Evolutionary conservation across 495 filamentous ascomycete genomes (phyloP).

Genomic region (Penicillium robsamsonii): DNA sequence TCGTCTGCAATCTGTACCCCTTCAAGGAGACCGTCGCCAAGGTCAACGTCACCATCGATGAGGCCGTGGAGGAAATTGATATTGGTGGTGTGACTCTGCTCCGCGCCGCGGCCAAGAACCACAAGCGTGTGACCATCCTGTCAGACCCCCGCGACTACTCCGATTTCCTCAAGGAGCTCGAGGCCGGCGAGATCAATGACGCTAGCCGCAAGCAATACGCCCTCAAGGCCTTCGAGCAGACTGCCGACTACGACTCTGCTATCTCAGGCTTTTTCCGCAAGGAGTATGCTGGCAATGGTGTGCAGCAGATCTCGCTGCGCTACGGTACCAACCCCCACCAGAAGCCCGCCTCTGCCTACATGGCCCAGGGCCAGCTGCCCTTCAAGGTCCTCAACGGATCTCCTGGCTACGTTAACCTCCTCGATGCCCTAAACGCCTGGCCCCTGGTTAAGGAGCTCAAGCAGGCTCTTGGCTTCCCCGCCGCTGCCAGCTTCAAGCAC

Average conservation of each 20-base stretch:
- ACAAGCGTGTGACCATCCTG: conserved; percentile 88
- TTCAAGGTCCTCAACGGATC: conserved; percentile 94
- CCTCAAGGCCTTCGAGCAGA: conserved; percentile 96
- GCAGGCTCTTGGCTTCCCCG: conserved; percentile 79
- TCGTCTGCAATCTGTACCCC: conserved; percentile 97
- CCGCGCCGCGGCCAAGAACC: conserved; percentile 96
- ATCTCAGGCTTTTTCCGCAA: conserved; percentile 98
- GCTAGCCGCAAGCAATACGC: conserved; percentile 81
- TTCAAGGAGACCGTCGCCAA: conserved; percentile 98
- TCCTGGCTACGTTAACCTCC: conserved; percentile 94
- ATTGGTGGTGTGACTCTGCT: conserved; percentile 97
- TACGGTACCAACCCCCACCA: conserved; percentile 98
- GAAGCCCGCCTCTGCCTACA: conserved; percentile 85
- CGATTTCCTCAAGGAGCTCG: conserved; percentile 87
- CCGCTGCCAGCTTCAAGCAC: conserved; percentile 98
- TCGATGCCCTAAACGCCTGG: conserved; percentile 97
- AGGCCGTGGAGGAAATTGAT: conserved; percentile 98
- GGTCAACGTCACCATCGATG: conserved; percentile 91
- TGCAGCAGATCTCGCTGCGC: conserved; percentile 79
- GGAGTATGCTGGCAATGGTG: conserved; percentile 83
- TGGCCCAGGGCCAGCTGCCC: conserved; percentile 69
- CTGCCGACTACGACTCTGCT: conserved; percentile 92
- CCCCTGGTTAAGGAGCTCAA: conserved; percentile 94
- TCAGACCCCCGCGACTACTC: conserved; percentile 91
- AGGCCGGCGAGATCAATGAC: conserved; percentile 80